Conservation (phyloP, 176 grass and related monocot genomes). For the Secale cereale region DNA sequence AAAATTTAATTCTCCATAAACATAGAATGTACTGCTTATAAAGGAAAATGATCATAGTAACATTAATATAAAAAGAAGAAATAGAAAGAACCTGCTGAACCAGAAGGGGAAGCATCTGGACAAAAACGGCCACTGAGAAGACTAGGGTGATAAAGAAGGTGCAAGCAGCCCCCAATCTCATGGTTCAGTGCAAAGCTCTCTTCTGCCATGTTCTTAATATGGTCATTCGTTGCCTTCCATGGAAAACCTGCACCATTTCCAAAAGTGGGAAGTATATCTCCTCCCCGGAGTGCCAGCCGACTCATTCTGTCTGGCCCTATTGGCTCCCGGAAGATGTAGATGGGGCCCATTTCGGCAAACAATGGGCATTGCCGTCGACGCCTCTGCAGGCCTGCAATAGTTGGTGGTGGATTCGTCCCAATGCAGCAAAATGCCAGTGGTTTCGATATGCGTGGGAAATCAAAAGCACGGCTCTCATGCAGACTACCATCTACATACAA, state of each 20-base stretch:
- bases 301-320: conserved; percentile 82
- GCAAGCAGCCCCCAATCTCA: conserved; percentile 64
- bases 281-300: conserved; percentile 63
- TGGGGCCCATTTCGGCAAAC: conserved; percentile 96
- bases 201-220: conserved; percentile 62
- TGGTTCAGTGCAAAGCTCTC: conserved; percentile 60
- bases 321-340: conserved; percentile 98
- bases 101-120: conserved; percentile 94
- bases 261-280: conserved; percentile 82
- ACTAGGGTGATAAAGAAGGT: conserved; percentile 95
- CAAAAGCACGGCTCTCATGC: conserved; percentile 82
- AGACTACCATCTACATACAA: conserved; percentile 81
- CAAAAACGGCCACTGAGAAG: conserved; percentile 82
- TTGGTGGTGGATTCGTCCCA: conserved; percentile 94
- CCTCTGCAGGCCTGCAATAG: conserved; percentile 90
- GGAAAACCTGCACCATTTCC: conserved; percentile 91
- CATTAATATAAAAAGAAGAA: background rate
- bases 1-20: conserved; percentile 2
- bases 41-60: background rate
- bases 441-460: conserved; percentile 95
- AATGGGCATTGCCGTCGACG: conserved; percentile 79
- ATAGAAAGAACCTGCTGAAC: conserved; percentile 70
- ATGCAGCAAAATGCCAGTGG: conserved; percentile 88
- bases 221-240: conserved; percentile 70
- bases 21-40: background rate